phyloP scores from a whole-genome alignment of 1,139 yeast species.

The Yamadazyma jaroonii region DNA sequence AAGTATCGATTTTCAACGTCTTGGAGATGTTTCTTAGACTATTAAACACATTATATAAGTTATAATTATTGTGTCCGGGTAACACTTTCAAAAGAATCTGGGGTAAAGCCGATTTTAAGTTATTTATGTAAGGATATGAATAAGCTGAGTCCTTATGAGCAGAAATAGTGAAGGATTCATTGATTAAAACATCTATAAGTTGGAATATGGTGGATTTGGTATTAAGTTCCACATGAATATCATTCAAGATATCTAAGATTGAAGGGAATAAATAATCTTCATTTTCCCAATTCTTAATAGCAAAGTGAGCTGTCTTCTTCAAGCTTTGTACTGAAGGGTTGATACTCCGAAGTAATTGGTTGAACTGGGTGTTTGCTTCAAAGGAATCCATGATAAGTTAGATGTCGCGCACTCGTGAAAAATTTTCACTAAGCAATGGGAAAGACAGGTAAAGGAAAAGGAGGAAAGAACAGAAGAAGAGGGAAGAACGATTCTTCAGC shows the following conservation, averaged over 20 bases:
- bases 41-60: constrained; percentile 44
- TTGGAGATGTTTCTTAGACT: constrained; percentile 39
- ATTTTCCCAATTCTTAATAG: constrained; percentile 55
- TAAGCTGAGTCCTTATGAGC: constrained; percentile 32
- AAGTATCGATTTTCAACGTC: constrained; percentile 29
- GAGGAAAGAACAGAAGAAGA: constrained; percentile 93
- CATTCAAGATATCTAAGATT: constrained; percentile 63
- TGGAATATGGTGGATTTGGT: constrained; percentile 65
- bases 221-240: constrained; percentile 49
- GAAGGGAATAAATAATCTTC: constrained; percentile 74
- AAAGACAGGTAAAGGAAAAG: constrained; percentile 55
- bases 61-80: constrained; percentile 47
- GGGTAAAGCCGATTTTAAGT: constrained; percentile 40
- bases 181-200: constrained; percentile 59
- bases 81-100: constrained; percentile 51
- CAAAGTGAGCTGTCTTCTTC: constrained; percentile 55
- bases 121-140: constrained; percentile 44
- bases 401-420: neutral
- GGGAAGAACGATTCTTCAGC: constrained; percentile 94
- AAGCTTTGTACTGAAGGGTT: constrained; percentile 63
- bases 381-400: constrained; percentile 65
- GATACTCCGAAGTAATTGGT: constrained; percentile 55
- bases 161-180: constrained; percentile 32
- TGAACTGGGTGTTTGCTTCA: constrained; percentile 70
- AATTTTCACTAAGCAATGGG: constrained; percentile 34